Base-by-base conservation (phyloP, 1,284 basidiomycete species). In the Fistulinella cinereoalba region DNA sequence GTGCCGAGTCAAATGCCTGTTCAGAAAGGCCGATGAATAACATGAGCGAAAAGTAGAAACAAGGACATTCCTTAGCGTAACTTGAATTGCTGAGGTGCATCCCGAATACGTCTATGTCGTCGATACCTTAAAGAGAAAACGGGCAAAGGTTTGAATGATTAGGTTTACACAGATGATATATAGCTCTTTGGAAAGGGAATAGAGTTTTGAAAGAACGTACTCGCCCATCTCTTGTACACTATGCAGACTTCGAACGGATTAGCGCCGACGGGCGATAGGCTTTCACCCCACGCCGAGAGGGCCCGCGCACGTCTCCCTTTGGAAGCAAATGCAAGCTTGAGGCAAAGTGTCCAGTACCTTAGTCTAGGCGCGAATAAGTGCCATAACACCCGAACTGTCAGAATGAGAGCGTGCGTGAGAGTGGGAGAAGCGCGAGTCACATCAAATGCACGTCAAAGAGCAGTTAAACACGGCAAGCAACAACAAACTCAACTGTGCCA, bases 71-170 rank as follows among this genome's bases (percentile, higher is more conserved):
- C 73, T 87, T 88, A 3, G 83, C 79, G 53, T 90, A 90, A 50
- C 78, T 81, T 0, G 85, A 88, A 58, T 90, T 90, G 58, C 83
- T 86, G 46, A 90, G 70, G 60, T 90, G 87, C 65, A 58, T 85
- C 79, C 61, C 81, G 81, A 65, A 62, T 37, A 56, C 19, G 44
- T 90, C 88, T 41, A 75, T 75, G 42, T 89, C 86, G 54, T 88
- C 85, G 9, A 81, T 61, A 47, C 73, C 85, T 83, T 43, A 25
- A 24, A 18, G n/a, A 16, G 23, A 19, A 37, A 15, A 46, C 1
- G 12, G n/a, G n/a, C n/a, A n/a, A n/a, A n/a, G n/a, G n/a, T n/a
- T n/a, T n/a, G n/a, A n/a, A n/a, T n/a, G n/a, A n/a, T n/a, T n/a
- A n/a, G n/a, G n/a, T n/a, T n/a, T n/a, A n/a, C n/a, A n/a, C n/a